Base-by-base conservation (phyloP, 2,329 filamentous ascomycete genomes). In the Fusarium fracticaudum region DNA sequence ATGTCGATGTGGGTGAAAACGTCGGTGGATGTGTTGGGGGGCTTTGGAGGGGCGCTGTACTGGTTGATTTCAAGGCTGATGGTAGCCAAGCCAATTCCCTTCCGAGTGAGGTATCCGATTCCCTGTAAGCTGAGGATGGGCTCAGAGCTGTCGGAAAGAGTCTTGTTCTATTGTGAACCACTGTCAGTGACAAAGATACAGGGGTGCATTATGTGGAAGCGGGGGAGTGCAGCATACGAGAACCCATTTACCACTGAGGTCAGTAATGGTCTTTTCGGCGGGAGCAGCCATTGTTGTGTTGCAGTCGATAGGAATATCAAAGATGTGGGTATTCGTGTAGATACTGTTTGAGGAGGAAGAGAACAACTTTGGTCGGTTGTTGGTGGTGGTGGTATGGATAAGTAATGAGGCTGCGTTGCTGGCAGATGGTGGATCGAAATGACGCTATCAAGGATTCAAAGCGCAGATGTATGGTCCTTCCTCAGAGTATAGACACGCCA, bases 41-140 rank as follows among this genome's bases (percentile, higher is more conserved):
- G 78, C 60, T 81, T 83, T 43, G 86, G 84, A 18, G 84, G 78
- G 14, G 80, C 87, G 38, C 79, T 76, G 83, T 86, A 89, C 81
- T 91, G 85, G 77, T 87, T 89, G 61, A 93, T 81, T 70, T 87
- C 81, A 72, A 95, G 88, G 41, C 90, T 92, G 61, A 98, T 84
- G 51, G 90, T 92, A 38, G 94, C 93, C 38, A 91, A 81, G 76
- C 86, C 83, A 81, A 97, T 90, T 69, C 89, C 90, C 85, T 92
- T 95, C 83, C 94, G 93, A 57, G 88, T 87, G 58, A 95, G 77
- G 89, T 89, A 96, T 82, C 90, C 85, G 69, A 94, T 85, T 79
- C 91, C 91, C 86, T 95, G 93, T 78, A 96, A 87, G 57, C 87
- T 80, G 67, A 98, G 91, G 71, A 92, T 89, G 3, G 90, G 86